phyloP scores from a whole-genome alignment of 192 early-diverging fungal genomes.

The Powellomyces hirtus region DNA sequence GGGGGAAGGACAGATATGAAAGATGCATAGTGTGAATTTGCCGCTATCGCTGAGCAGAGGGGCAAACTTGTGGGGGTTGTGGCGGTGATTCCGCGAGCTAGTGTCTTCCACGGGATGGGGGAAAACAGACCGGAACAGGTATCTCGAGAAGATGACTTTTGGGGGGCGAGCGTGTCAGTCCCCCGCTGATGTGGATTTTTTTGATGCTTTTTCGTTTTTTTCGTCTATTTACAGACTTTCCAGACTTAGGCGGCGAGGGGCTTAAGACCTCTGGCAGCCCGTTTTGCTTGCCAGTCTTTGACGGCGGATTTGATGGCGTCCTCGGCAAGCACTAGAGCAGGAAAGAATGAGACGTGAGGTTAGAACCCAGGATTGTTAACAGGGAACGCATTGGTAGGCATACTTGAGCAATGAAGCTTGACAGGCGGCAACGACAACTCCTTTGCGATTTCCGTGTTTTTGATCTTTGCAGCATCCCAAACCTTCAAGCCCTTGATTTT shows the following conservation, averaged over 20 bases:
- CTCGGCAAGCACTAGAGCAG: conserved; percentile 85
- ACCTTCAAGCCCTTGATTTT: conserved; percentile 92
- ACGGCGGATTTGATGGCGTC: conserved; percentile 99
- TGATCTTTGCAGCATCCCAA: conserved; percentile 86
- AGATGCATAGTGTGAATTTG: too few species aligned
- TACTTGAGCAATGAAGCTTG: conserved; percentile 97
- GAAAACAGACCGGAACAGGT: too few species aligned
- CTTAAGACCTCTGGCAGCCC: conserved; percentile 32
- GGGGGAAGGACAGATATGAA: too few species aligned
- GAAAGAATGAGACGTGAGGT: background rate
- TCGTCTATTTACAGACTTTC: too few species aligned
- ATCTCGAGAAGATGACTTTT: too few species aligned
- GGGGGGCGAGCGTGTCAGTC: too few species aligned
- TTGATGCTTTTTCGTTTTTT: too few species aligned
- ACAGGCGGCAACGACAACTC: conserved; percentile 94
- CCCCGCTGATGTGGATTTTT: too few species aligned
- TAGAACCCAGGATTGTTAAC: background rate
- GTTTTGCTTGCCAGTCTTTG: conserved; percentile 91
- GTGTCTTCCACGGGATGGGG: too few species aligned
- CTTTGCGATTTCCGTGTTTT: conserved; percentile 96
- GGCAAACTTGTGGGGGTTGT: too few species aligned
- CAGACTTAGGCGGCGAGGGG: conserved; percentile 5
- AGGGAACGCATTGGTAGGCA: conserved; percentile 27
- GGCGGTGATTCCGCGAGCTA: too few species aligned
- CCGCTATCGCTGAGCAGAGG: too few species aligned